These are phyloP conservation scores for Alternaria viburni DNA, from an alignment of 2,329 filamentous ascomycete genomes.

Conservation along the genomic window DNA sequence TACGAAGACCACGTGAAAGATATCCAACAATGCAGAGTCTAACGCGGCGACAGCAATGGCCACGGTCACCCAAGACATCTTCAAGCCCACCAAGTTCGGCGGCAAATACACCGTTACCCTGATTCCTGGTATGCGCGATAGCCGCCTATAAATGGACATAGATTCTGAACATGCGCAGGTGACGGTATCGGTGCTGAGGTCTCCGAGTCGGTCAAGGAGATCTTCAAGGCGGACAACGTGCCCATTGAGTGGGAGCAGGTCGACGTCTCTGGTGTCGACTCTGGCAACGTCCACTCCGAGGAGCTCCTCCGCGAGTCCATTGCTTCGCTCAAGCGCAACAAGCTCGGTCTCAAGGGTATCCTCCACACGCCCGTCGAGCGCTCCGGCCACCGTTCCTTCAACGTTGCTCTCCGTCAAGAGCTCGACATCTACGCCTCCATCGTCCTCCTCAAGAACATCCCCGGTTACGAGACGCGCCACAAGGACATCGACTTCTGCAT, in stretches of 20 bases:
- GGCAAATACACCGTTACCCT: slow-evolving; percentile 99
- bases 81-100: slow-evolving; percentile 98
- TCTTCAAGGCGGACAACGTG: slow-evolving; percentile 99
- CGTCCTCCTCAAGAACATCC: slow-evolving; percentile 99
- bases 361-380: slow-evolving; percentile 96
- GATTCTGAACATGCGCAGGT: slow-evolving; percentile 54
- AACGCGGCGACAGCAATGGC: slow-evolving; percentile 44
- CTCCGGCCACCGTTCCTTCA: slow-evolving; percentile 98
- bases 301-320: slow-evolving; percentile 96
- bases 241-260: slow-evolving; percentile 99
- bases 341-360: slow-evolving; percentile 98
- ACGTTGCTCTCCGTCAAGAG: slow-evolving; percentile 98
- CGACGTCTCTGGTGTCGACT: slow-evolving; percentile 89
- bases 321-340: slow-evolving; percentile 95
- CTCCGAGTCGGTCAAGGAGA: slow-evolving; percentile 96
- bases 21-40: slow-evolving; percentile 10
- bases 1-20: slow-evolving; percentile 47
- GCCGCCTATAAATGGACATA: slow-evolving; percentile 13
- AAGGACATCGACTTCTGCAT: slow-evolving; percentile 98
- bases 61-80: slow-evolving; percentile 91
- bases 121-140: slow-evolving; percentile 75
- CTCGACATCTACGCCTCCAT: slow-evolving; percentile 99
- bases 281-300: slow-evolving; percentile 85
- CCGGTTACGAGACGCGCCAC: slow-evolving; percentile 96
- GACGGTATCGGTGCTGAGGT: slow-evolving; percentile 99